Evolutionary conservation across 805 yeast genomes (phyloP).

Genomic region (Yarrowia osloensis): DNA sequence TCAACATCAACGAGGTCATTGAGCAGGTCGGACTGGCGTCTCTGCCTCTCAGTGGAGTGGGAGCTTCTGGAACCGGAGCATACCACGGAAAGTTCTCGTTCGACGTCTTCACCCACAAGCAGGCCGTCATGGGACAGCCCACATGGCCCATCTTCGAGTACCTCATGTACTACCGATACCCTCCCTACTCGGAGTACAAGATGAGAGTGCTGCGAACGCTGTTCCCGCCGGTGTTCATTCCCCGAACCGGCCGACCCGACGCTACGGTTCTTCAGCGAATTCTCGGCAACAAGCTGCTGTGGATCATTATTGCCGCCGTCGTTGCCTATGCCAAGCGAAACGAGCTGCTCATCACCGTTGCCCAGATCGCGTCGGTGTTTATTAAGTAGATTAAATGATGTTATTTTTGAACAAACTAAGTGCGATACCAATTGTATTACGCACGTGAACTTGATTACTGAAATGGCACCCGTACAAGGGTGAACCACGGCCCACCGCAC

Average conservation of each 20-base stretch:
- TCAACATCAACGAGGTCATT: conserved; percentile 67
- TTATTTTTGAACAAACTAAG: too few relatives aligned
- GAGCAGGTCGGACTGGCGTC: conserved; percentile 65
- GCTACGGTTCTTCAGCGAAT: conserved; percentile 8
- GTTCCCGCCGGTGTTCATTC: background rate
- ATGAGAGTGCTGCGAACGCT: background rate
- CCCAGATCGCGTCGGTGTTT: background rate
- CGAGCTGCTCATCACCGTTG: conserved; percentile 1
- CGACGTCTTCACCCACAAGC: conserved; percentile 69
- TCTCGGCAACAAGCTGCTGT: conserved; percentile 12
- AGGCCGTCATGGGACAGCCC: conserved; percentile 68
- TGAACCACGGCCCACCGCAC: too few relatives aligned
- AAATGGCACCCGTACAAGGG: too few relatives aligned
- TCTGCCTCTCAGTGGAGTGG: conserved; percentile 90
- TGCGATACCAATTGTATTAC: too few relatives aligned
- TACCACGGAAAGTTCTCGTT: conserved; percentile 76
- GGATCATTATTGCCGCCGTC: background rate
- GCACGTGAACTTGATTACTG: too few relatives aligned
- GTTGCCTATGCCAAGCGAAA: conserved; percentile 15
- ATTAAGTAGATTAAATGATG: background rate
- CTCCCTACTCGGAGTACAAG: conserved; percentile 50
- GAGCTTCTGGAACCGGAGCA: conserved; percentile 76
- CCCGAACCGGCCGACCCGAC: conserved; percentile 12
- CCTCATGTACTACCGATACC: conserved; percentile 58
- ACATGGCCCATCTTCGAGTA: conserved; percentile 56